Base-by-base conservation (phyloP, 371 early-diverging fungal species). In the Nematocida homosporus region DNA sequence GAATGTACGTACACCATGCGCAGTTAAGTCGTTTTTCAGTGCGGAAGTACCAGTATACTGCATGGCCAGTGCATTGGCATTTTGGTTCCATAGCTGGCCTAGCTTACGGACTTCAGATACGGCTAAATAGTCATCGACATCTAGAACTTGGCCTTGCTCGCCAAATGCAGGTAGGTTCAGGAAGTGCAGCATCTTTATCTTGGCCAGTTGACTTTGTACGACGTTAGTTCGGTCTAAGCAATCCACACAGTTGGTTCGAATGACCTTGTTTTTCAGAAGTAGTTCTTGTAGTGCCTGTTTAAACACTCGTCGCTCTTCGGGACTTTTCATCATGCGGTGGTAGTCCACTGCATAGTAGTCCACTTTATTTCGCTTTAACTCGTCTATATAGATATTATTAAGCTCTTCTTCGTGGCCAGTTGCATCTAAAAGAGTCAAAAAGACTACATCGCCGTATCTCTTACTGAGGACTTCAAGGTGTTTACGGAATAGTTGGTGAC, bases 141-240 rank as follows among this genome's bases (percentile, higher is more conserved):
- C 75, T 4, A 60, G 50, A 27, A 72, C 38, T 23, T 29, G 27
- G n/a, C 61, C 52, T 6, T 18, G 20, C 20, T 64, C 65, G 20
- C 60, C 30, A 1, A 35, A 8, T 38, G 35, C 65, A 20, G 42
- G 32, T 38, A 66, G 65, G 37, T 48, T 60, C 1, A 87, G 32
- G 72, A 91, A 92, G 78, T 90, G 83, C 1, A 92, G 93, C 54
- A 90, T 89, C 8, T 64, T 35, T 23, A 63, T 41, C 82, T 93
- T 93, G 20, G 93, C 94, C 83, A 96, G 90, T 25, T 95, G 89
- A 30, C 89, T 89, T 81, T 98, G 97, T 1, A 94, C 92, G 3
- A 97, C 93, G 78, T 98, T 98, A 35, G 99, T 98, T 79, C 99
- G 88, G 84, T 99, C 99, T 55, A 98, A 85, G 78, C 95, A 98